phyloP scores from a whole-genome alignment of 2,329 filamentous ascomycete genomes.

The Aspergillus sp. region DNA sequence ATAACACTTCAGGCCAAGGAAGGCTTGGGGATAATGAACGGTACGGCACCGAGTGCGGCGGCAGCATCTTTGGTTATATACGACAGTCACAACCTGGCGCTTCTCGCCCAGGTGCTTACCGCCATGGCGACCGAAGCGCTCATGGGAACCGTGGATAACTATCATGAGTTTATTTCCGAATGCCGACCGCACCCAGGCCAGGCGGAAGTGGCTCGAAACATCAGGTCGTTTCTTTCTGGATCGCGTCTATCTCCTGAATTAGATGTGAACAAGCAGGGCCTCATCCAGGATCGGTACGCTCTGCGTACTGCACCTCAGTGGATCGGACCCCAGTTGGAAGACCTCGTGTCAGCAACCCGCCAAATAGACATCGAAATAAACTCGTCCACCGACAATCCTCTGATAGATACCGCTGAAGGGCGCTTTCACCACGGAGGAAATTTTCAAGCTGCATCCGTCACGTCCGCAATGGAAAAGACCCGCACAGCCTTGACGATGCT shows the following conservation, averaged over 20 bases:
- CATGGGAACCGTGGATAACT: conserved; percentile 54
- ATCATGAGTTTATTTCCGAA: conserved; percentile 56
- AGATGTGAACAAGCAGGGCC: background rate
- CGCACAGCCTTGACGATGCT: conserved; percentile 51
- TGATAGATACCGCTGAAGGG: conserved; percentile 49
- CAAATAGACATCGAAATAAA: conserved; percentile 63
- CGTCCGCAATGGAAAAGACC: conserved; percentile 63
- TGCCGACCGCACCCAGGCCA: conserved; percentile 61
- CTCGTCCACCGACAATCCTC: conserved; percentile 64
- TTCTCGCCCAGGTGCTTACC: conserved; percentile 58
- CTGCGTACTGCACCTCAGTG: conserved; percentile 64
- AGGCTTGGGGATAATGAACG: conserved; percentile 51
- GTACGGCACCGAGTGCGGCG: conserved; percentile 46
- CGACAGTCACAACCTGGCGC: conserved; percentile 52
- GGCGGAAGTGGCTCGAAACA: conserved; percentile 54
- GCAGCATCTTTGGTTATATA: conserved; percentile 49
- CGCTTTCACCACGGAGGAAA: conserved; percentile 62
- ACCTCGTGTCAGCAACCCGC: conserved; percentile 9
- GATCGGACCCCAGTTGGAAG: conserved; percentile 63
- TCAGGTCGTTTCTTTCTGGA: conserved; percentile 48
- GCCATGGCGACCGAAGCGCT: conserved; percentile 62
- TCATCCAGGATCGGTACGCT: conserved; percentile 61
- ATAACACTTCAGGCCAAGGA: conserved; percentile 48
- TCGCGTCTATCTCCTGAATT: conserved; percentile 39
- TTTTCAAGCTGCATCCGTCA: conserved; percentile 63